phyloP scores from a whole-genome alignment of 2,329 filamentous ascomycete species.

The Aspergillus sp. region DNA sequence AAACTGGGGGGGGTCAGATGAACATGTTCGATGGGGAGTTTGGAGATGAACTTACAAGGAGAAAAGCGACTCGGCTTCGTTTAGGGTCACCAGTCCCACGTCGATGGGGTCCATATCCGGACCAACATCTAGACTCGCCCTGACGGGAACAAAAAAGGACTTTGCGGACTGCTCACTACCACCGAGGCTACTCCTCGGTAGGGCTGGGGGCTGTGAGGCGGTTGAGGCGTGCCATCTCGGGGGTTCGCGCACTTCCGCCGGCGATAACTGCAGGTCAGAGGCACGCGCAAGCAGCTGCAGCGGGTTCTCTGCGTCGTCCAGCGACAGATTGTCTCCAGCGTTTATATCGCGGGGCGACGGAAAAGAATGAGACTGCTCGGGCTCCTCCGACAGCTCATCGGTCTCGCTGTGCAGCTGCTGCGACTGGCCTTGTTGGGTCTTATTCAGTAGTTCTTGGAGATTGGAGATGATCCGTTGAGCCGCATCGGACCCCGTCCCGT shows the following conservation, averaged over 20 bases:
- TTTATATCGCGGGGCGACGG: slow-evolving; percentile 24
- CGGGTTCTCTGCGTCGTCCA: slow-evolving; percentile 74
- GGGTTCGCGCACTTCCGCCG: slow-evolving; percentile 25
- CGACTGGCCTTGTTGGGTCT: slow-evolving; percentile 47
- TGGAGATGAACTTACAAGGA: slow-evolving; percentile 53
- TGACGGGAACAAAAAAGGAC: slow-evolving; percentile 66
- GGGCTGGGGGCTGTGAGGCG: slow-evolving; percentile 42
- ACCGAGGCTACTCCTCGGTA: slow-evolving; percentile 9
- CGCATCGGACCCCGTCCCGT: slow-evolving; percentile 41
- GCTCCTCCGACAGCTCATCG: slow-evolving; percentile 34
- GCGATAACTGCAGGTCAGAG: slow-evolving; percentile 64
- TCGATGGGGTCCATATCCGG: slow-evolving; percentile 67
- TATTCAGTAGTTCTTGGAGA: slow-evolving; percentile 52
- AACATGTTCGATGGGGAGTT: neutral
- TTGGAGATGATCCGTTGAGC: slow-evolving; percentile 43
- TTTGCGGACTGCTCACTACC: slow-evolving; percentile 42
- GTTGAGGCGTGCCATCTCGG: slow-evolving; percentile 23
- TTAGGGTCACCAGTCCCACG: slow-evolving; percentile 65
- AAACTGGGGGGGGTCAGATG: slow-evolving; percentile 50
- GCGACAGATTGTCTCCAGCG: slow-evolving; percentile 55
- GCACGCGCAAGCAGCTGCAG: slow-evolving; percentile 71
- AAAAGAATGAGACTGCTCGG: slow-evolving; percentile 17
- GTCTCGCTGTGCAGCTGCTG: slow-evolving; percentile 31
- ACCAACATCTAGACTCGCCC: slow-evolving; percentile 62
- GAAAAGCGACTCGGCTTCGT: slow-evolving; percentile 65